Base-by-base conservation (phyloP, 2,329 filamentous ascomycete genomes). In the Fusarium sp. region DNA sequence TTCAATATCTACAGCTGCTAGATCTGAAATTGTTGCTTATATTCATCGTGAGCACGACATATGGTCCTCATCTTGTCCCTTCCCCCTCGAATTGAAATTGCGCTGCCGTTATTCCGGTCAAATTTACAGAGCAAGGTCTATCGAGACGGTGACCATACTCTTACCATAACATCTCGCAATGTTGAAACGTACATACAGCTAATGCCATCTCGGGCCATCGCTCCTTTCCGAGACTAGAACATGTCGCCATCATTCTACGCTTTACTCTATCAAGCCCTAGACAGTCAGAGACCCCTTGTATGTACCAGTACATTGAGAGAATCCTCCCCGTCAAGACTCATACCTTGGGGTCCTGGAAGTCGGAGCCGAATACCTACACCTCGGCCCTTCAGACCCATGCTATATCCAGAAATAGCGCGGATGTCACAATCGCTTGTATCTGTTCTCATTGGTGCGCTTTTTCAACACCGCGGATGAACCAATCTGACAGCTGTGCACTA, bases 341-440 rank as follows among this genome's bases (percentile, higher is more conserved):
- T 30, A 13, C 17, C 8, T 32, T 34, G 28, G 54, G 39, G n/a
- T 20, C 28, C 28, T 30, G 5, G 7, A 0, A 45, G 28, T 57
- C 39, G 54, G 28, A 57, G 7, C 39, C 28, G 39, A 57, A 57
- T 26, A 5, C 39, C 17, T 57, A 34, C 2, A n/a, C 54, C 15
- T 57, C n/a, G 38, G 18, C 54, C 26, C n/a, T 57, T 57, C 7
- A 26, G 24, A 45, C n/a, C 54, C 39, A 57, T 57, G 54, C n/a
- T 22, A 34, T 57, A 24, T 34, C 54, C 28, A 57, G 9, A 30
- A 45, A 32, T 57, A 57, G 54, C 54, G 54, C 13, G 39, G 28
- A 57, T 57, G 54, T 57, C 54, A 57, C 38, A 57, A 57, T 57
- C 39, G 39, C n/a, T 22, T 17, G 2, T 8, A 11, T 17, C 1